Base-by-base conservation (phyloP, 495 filamentous ascomycete species). In the Acidomyces sp. region DNA sequence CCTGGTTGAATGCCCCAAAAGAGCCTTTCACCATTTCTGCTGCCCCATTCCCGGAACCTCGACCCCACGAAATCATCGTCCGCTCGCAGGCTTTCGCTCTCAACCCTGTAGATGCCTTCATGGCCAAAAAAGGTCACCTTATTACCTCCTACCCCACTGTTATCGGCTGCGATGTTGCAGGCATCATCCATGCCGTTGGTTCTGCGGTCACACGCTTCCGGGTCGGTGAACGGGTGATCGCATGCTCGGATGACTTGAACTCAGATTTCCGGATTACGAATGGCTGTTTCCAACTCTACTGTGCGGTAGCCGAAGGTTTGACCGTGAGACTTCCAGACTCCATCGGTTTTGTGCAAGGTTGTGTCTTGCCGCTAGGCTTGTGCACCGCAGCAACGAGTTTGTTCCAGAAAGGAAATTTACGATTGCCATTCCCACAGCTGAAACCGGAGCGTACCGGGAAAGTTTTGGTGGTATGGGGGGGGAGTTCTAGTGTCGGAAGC, bases 131-230 rank as follows among this genome's bases (percentile, higher is more conserved):
- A n/a, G 57, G 54, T 20, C 39, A 48, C 11, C 24, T 51, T 3
- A 25, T 57, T 34, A 54, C 54, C 34, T 57, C 55, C 1, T 74
- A 68, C 32, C 74, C 73, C 0, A 45, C 53, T 18, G 58, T 74
- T 32, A 53, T 75, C 2, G 74, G 76, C 24, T 51, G 51, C 40
- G 77, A 79, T 46, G 53, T 71, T 17, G 61, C 69, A 1, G 77
- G 77, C 16, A 61, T 59, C 2, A 59, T 79, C 7, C 58, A 53
- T 7, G 62, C 56, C 19, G 61, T 71, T 22, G 74, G 74, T 12
- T 36, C 48, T 0, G 53, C 25, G 10, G 68, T 69, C 2, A 63
- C 49, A 15, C 32, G 48, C 0, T 69, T 74, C 60, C 62, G 65
- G 27, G 12, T 38, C 0, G 68, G 70, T 11, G 69, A 72, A 41